Evolutionary conservation across 2,329 filamentous ascomycete genomes (phyloP).

Genomic region (Penicillium rolfsii): DNA sequence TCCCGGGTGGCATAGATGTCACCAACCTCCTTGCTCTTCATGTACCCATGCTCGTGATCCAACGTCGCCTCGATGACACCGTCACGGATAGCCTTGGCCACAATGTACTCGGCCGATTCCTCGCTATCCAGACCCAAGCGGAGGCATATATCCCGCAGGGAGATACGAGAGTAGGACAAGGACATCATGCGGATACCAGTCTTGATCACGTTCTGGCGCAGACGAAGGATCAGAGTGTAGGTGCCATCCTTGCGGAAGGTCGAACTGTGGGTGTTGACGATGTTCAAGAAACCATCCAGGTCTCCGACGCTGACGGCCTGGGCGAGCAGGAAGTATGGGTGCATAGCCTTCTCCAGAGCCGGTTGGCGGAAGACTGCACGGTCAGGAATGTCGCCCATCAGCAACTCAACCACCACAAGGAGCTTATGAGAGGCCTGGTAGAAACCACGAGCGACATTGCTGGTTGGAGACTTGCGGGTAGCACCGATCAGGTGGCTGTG

Average conservation of each 20-base stretch:
- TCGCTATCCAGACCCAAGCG: constrained; percentile 91
- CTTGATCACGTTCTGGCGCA: constrained; percentile 99
- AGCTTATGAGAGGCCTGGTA: constrained; percentile 96
- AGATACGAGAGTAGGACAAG: constrained; percentile 95
- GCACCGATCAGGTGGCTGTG: constrained; percentile 92
- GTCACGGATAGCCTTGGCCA: constrained; percentile 96
- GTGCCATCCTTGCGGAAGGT: constrained; percentile 92
- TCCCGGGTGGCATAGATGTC: constrained; percentile 96
- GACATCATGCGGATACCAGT: constrained; percentile 99
- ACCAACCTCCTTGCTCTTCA: constrained; percentile 97
- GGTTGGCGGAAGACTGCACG: constrained; percentile 91
- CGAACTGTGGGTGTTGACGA: constrained; percentile 77
- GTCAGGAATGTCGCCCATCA: constrained; percentile 99
- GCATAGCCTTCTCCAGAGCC: constrained; percentile 80
- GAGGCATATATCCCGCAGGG: constrained; percentile 94
- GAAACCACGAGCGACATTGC: constrained; percentile 86
- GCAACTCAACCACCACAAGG: constrained; percentile 90
- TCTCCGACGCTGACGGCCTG: constrained; percentile 97
- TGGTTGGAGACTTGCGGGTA: constrained; percentile 91
- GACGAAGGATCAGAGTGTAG: constrained; percentile 89
- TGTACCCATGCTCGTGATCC: constrained; percentile 92
- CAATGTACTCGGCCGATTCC: constrained; percentile 98
- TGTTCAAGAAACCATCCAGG: constrained; percentile 86
- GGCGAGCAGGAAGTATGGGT: constrained; percentile 91
- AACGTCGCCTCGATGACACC: constrained; percentile 95